These are phyloP conservation scores for Pholiota molesta DNA, from an alignment of 768 basidiomycete genomes.

Conservation along the genomic window DNA sequence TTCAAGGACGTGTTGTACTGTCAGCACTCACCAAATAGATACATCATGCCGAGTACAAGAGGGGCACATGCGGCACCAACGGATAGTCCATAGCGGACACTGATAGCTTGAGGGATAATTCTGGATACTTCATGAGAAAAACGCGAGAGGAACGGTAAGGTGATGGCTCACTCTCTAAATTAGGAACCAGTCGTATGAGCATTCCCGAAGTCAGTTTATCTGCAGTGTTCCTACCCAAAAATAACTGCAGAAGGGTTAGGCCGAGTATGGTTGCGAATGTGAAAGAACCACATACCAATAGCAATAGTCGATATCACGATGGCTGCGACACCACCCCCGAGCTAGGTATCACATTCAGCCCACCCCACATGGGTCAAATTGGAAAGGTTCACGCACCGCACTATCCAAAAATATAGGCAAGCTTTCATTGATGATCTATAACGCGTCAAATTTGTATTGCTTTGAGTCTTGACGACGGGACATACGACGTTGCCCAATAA, in stretches of 20 bases:
- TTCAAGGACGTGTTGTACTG: neutral
- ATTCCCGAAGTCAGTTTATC: neutral
- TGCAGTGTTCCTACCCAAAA: slow-evolving; percentile 66
- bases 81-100: slow-evolving; percentile 77
- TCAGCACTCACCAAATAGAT: slow-evolving; percentile 44
- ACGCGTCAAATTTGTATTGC: neutral
- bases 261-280: neutral
- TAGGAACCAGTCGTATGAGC: neutral
- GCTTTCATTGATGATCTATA: slow-evolving; percentile 78
- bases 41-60: slow-evolving; percentile 76
- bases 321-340: slow-evolving; percentile 72
- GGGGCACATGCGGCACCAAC: slow-evolving; percentile 82
- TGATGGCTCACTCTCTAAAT: slow-evolving; percentile 60
- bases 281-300: slow-evolving; percentile 49
- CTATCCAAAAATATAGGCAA: slow-evolving; percentile 83
- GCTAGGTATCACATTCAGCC: slow-evolving; percentile 22
- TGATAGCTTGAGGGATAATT: slow-evolving; percentile 71
- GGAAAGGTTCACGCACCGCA: slow-evolving; percentile 48
- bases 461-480: slow-evolving; percentile 5
- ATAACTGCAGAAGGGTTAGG: slow-evolving; percentile 53
- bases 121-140: neutral
- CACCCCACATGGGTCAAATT: neutral
- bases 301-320: slow-evolving; percentile 78
- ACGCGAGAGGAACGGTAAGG: neutral
- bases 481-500: slow-evolving; percentile 87